phyloP scores from a whole-genome alignment of 352 stramenopile genomes.

The Aphanomyces astaci region DNA sequence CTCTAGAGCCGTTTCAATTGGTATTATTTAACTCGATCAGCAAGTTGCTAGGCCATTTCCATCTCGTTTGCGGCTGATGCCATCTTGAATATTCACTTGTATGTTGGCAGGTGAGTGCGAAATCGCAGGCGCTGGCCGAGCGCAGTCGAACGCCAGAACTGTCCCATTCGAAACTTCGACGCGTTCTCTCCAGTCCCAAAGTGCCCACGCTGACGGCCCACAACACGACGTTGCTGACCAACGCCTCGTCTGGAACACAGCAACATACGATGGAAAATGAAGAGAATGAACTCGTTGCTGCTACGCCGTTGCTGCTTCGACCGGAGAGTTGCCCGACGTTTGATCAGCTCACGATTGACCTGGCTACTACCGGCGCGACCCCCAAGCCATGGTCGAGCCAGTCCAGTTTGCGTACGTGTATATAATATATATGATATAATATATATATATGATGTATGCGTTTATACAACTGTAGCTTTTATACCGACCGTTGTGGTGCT shows the following conservation, averaged over 20 bases:
- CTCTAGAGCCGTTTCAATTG: neutral
- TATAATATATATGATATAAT: neutral
- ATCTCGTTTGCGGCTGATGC: neutral
- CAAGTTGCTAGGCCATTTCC: neutral
- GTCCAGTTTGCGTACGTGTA: neutral
- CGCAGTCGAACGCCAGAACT: neutral
- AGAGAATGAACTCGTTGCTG: neutral
- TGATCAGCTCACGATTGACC: constrained; percentile 2
- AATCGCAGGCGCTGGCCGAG: constrained; percentile 7
- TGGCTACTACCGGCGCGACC: neutral
- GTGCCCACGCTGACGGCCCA: constrained; percentile 5
- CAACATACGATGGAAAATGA: too few relatives aligned
- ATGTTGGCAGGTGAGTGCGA: neutral
- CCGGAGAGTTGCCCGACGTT: constrained; percentile 5
- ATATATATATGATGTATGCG: too few relatives aligned
- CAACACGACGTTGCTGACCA: neutral
- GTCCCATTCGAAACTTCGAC: constrained; percentile 16
- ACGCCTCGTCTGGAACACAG: neutral
- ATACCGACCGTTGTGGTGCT: too few relatives aligned
- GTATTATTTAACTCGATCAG: neutral
- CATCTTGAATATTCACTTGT: too few relatives aligned
- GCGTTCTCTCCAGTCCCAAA: constrained; percentile 12
- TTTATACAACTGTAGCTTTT: too few relatives aligned
- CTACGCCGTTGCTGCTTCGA: neutral
- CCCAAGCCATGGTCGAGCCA: neutral